Percentiles rank a stretch among this genome's conserved stretches.
Evolutionary conservation across 129 eudicot genomes (phyloP).

Genomic region (Lonicera japonica): DNA sequence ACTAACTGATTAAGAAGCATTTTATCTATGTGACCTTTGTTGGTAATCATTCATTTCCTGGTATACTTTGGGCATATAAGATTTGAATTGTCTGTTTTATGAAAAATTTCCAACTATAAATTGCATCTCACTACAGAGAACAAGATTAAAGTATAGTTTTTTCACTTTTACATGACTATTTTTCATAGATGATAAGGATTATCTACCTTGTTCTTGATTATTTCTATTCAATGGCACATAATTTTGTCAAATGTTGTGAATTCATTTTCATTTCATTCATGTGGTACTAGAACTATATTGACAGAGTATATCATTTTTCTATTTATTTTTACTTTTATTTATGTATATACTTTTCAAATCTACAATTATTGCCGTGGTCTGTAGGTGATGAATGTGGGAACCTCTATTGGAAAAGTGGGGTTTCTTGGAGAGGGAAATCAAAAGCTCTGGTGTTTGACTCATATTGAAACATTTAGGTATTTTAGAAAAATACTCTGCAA

Average conservation of each 20-base stretch:
- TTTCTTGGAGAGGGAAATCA: conserved; percentile 52
- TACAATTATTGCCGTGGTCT: background rate
- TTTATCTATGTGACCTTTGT: too few species aligned
- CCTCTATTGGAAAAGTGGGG: conserved; percentile 83
- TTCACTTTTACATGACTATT: too few species aligned
- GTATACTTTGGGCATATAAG: background rate
- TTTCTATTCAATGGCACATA: background rate
- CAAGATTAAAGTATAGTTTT: too few species aligned
- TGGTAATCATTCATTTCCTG: background rate
- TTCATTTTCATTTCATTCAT: background rate
- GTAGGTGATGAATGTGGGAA: conserved; percentile 84
- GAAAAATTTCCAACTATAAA: too few species aligned
- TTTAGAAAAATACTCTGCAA: background rate
- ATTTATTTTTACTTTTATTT: background rate
- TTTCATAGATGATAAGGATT: too few species aligned
- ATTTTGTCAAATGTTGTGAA: background rate
- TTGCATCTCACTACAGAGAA: too few species aligned
- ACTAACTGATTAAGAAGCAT: too few species aligned
- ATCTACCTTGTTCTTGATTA: too few species aligned
- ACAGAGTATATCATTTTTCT: background rate
- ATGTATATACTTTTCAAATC: too few species aligned
- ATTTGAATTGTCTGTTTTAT: too few species aligned
- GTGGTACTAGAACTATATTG: background rate
- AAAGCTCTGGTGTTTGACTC: conserved; percentile 84
- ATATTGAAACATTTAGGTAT: conserved; percentile 90